Percentiles rank a stretch among this genome's conserved stretches.
Evolutionary conservation across 371 early-diverging fungal genomes (phyloP).

Genomic region (Apophysomyces ossiformis): DNA sequence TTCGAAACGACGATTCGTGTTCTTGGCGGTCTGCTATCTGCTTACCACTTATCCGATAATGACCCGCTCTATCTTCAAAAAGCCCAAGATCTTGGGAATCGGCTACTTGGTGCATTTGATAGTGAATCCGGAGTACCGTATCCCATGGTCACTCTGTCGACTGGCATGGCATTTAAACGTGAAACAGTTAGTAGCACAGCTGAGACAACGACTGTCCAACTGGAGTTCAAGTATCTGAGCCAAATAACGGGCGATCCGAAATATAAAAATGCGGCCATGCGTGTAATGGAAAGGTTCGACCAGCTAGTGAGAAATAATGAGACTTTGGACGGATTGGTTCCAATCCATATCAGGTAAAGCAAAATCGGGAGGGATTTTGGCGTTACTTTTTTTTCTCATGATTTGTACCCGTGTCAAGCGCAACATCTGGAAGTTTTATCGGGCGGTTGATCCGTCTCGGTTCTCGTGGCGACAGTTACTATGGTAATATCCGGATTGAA

Average conservation of each 20-base stretch:
- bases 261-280: constrained; percentile 76
- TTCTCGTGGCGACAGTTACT: constrained; percentile 89
- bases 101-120: constrained; percentile 78
- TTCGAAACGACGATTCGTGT: constrained; percentile 96
- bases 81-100: constrained; percentile 81
- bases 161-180: constrained; percentile 30
- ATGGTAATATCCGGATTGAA: constrained; percentile 52
- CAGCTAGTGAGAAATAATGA: constrained; percentile 33
- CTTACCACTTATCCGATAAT: constrained; percentile 75
- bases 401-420: constrained; percentile 21
- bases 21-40: constrained; percentile 87
- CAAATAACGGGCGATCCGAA: constrained; percentile 72
- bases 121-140: constrained; percentile 80
- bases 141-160: constrained; percentile 68
- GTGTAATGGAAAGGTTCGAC: constrained; percentile 65
- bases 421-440: constrained; percentile 47
- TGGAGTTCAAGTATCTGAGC: constrained; percentile 89
- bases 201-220: constrained; percentile 85
- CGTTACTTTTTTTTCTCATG: constrained; percentile 7
- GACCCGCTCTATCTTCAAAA: constrained; percentile 70
- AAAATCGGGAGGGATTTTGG: background rate
- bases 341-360: constrained; percentile 68
- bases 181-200: constrained; percentile 72
- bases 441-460: constrained; percentile 72
- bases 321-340: constrained; percentile 76